Base-by-base conservation (phyloP, 2,329 filamentous ascomycete species). In the Seiridium unicorne region DNA sequence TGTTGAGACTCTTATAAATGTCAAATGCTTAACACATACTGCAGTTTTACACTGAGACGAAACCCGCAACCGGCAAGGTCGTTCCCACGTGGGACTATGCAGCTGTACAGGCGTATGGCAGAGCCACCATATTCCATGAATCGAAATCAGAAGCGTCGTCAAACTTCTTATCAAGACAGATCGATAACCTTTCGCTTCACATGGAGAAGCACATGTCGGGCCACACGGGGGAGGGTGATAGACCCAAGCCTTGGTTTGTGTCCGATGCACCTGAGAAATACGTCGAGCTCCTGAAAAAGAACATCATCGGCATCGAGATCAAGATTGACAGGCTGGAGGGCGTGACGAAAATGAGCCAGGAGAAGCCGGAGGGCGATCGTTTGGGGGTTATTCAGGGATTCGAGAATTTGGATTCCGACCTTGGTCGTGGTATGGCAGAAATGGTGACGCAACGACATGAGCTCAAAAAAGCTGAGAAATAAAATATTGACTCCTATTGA, bases 81-180 rank as follows among this genome's bases (percentile, higher is more conserved):
- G 88, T 89, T 4, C 87, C 87, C 0, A 91, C 88, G 0, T 90
- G 88, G 88, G 87, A 91, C 70, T 91, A 90, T 65, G 77, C 84
- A 0, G 86, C 87, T 0, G 87, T 81, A 0, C 85, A 90, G 71
- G 84, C 78, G 0, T 89, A 89, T 64, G 88, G 88, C 1, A 78
- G 71, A 1, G 82, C 83, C 1, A 82, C 62, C 0, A 72, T 89
- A 3, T 84, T 80, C 63, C 81, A 74, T 60, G 82, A 89, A 59
- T 66, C 79, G 5, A 77, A 77, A 51, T 69, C 77, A 0, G 66
- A 73, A 0, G 76, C 79, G 31, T 83, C 84, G 0, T 67, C 69
- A 0, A 61, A 63, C 0, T 89, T 84, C 58, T 70, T 90, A 8
- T 62, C 71, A 0, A 73, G 68, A 51, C 85, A 88, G 66, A 73